These are phyloP conservation scores for Globisporangium yorkense DNA, from an alignment of 352 stramenopile genomes.

Conservation along the genomic window DNA sequence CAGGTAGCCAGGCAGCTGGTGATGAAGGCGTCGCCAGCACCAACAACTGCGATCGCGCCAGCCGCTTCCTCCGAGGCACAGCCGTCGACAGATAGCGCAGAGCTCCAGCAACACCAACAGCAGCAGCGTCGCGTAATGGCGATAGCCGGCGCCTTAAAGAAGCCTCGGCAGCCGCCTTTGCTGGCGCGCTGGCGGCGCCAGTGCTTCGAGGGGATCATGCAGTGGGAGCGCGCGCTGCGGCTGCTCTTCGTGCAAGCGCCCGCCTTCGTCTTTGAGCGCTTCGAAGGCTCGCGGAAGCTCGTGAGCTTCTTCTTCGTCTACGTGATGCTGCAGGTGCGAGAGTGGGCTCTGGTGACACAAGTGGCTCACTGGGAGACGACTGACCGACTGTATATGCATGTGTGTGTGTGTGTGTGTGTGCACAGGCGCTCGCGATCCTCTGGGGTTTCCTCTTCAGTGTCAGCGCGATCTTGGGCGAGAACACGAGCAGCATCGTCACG, in stretches of 20 bases:
- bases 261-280: conserved; percentile 38
- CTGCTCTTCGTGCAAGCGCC: conserved; percentile 53
- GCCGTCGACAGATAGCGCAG: too few species aligned
- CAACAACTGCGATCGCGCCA: too few species aligned
- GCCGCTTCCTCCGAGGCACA: not conserved
- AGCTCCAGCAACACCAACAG: not conserved
- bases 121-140: not conserved
- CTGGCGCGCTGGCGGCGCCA: conserved; percentile 38
- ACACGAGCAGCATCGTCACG: conserved; percentile 80
- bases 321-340: conserved; percentile 57
- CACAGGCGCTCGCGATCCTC: conserved; percentile 70
- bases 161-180: conserved; percentile 6
- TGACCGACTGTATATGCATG: not conserved
- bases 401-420: not conserved
- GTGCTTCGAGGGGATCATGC: conserved; percentile 64
- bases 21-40: not conserved
- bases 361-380: not conserved
- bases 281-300: conserved; percentile 47
- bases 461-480: conserved; percentile 77
- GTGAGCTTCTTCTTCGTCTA: conserved; percentile 83
- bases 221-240: conserved; percentile 54
- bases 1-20: too few species aligned
- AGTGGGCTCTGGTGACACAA: not conserved
- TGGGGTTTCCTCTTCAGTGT: conserved; percentile 86
- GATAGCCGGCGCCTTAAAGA: not conserved